Percentiles rank a stretch among this genome's conserved stretches.
Evolutionary conservation across 1,139 yeast species (phyloP).

Genomic region (Hemisphaericaspora subhashii): DNA sequence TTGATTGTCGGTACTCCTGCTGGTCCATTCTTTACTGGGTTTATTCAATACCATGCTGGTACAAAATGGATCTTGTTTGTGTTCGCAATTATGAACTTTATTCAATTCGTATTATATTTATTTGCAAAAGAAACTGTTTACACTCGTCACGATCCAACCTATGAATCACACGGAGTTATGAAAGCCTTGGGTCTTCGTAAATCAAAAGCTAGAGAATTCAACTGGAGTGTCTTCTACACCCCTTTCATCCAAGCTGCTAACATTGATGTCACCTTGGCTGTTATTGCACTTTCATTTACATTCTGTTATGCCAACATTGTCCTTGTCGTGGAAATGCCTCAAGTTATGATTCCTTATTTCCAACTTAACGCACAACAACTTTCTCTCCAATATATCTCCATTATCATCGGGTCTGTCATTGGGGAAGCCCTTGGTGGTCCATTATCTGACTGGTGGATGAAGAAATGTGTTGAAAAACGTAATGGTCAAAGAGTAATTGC

Average conservation of each 20-base stretch:
- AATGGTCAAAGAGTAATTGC: slow-evolving; percentile 17
- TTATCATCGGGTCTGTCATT: slow-evolving; percentile 24
- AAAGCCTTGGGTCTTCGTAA: slow-evolving; percentile 11
- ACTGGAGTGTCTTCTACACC: slow-evolving; percentile 10
- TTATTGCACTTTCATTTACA: slow-evolving; percentile 21
- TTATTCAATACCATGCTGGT: slow-evolving; percentile 16
- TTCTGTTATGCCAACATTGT: slow-evolving; percentile 25
- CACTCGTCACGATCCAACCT: slow-evolving; percentile 7
- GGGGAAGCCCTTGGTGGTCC: slow-evolving; percentile 27
- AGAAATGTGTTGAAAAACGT: slow-evolving; percentile 13
- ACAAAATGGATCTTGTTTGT: slow-evolving; percentile 16
- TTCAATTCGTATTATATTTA: slow-evolving; percentile 13
- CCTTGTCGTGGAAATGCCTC: slow-evolving; percentile 25
- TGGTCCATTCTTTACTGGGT: slow-evolving; percentile 21
- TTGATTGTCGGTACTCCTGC: slow-evolving; percentile 18
- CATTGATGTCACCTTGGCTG: slow-evolving; percentile 14
- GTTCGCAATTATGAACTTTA: slow-evolving; percentile 18
- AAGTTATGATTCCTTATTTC: slow-evolving; percentile 21
- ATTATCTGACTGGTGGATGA: slow-evolving; percentile 28
- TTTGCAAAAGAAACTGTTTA: slow-evolving; percentile 17
- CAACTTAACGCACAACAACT: slow-evolving; percentile 21
- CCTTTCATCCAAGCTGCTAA: slow-evolving; percentile 16
- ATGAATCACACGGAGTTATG: slow-evolving; percentile 1
- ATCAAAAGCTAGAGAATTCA: slow-evolving; percentile 8
- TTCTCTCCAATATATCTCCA: slow-evolving; percentile 24